These are phyloP conservation scores for Scheffersomyces ergatensis DNA, from an alignment of 805 yeast species.

Conservation along the genomic window DNA sequence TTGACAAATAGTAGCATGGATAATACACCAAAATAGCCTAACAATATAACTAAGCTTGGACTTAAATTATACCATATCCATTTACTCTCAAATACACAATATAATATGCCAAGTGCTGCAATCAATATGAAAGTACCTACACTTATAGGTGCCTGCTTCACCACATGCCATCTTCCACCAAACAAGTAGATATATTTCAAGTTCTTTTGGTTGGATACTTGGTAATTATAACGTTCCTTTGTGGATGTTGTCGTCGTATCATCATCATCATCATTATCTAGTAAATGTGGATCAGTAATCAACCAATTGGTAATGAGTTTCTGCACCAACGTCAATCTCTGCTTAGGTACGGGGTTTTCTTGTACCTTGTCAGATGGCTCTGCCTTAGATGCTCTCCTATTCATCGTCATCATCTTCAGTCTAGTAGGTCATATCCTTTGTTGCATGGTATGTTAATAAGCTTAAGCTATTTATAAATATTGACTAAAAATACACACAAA, in stretches of 20 bases:
- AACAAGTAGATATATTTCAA: conserved; percentile 47
- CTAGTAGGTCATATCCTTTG: too few relatives aligned
- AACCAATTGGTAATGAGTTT: conserved; percentile 25
- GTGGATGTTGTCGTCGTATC: too few relatives aligned
- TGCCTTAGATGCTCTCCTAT: too few relatives aligned
- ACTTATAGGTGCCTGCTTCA: conserved; percentile 40
- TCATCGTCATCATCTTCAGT: too few relatives aligned
- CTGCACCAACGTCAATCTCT: conserved; percentile 5
- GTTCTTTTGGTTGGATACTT: conserved; percentile 32
- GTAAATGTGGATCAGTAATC: conserved; percentile 22
- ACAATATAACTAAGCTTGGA: conserved; percentile 55
- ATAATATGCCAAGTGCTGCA: conserved; percentile 51
- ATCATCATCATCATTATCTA: conserved; percentile 1
- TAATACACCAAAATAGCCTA: conserved; percentile 57
- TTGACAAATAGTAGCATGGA: conserved; percentile 47
- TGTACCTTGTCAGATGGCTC: too few relatives aligned
- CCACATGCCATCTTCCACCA: conserved; percentile 63
- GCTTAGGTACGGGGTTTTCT: too few relatives aligned
- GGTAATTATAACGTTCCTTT: conserved; percentile 32
- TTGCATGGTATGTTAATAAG: too few relatives aligned
- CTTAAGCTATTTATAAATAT: too few relatives aligned
- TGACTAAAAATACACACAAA: too few relatives aligned
- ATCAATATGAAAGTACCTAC: conserved; percentile 30
- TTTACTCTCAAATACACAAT: conserved; percentile 40
- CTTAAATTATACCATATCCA: conserved; percentile 59